Percentiles rank a stretch among this genome's conserved stretches.
phyloP scores from a whole-genome alignment of 2,329 filamentous ascomycete species.

The Ceratocystis colombiana region DNA sequence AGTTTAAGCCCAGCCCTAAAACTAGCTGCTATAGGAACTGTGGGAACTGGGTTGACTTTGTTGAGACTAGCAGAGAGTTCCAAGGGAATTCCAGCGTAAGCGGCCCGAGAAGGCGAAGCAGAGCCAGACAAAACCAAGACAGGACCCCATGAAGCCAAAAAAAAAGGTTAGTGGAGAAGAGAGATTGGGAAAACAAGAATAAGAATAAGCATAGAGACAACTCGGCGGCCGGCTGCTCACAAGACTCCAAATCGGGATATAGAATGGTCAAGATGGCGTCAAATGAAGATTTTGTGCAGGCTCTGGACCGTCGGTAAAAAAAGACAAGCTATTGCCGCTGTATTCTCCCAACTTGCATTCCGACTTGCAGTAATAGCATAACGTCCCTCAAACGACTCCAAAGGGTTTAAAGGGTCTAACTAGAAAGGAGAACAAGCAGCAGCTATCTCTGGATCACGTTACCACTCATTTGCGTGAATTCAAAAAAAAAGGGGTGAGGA shows the following conservation, averaged over 20 bases:
- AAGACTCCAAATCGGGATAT: background rate
- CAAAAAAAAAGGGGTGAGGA: background rate
- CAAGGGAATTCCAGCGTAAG: background rate
- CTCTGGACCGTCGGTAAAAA: too few relatives aligned
- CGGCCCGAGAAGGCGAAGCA: slow-evolving; percentile 7
- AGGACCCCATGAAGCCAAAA: background rate
- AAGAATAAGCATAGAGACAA: background rate
- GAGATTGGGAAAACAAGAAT: background rate
- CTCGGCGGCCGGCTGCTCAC: background rate
- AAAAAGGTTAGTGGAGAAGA: background rate
- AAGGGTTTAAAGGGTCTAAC: too few relatives aligned
- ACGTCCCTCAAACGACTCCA: too few relatives aligned
- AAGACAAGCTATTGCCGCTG: background rate
- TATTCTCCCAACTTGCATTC: background rate
- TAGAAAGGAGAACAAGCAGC: background rate
- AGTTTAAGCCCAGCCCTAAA: background rate
- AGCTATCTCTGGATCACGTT: background rate
- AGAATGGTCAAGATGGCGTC: background rate
- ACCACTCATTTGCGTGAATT: background rate
- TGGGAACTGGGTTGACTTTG: too few relatives aligned
- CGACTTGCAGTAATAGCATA: background rate
- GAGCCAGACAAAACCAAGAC: background rate
- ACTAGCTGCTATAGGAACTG: background rate
- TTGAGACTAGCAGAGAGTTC: background rate
- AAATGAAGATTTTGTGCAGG: background rate